Percentiles rank a stretch among this genome's conserved stretches.
Evolutionary conservation across 768 basidiomycete genomes (phyloP).

Genomic region (Psilocybe sp.): DNA sequence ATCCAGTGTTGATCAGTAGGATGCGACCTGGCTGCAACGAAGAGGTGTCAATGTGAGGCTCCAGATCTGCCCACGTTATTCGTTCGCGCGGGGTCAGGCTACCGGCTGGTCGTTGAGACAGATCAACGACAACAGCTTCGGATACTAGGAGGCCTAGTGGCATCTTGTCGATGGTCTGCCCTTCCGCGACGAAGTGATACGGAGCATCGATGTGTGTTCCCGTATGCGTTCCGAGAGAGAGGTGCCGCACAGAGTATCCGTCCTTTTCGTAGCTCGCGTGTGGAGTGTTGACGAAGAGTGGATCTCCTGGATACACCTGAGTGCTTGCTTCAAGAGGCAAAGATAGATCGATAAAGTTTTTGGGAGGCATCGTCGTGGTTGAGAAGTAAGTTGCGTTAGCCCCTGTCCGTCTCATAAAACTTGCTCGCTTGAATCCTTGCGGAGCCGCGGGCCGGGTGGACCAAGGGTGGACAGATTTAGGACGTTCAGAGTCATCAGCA

Average conservation of each 20-base stretch:
- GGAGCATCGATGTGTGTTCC: constrained; percentile 84
- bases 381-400: not conserved
- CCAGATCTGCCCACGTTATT: constrained; percentile 57
- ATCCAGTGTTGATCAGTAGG: constrained; percentile 64
- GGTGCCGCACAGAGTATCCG: constrained; percentile 47
- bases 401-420: no score
- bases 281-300: constrained; percentile 37
- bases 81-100: constrained; percentile 29
- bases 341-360: constrained; percentile 47
- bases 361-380: constrained; percentile 1
- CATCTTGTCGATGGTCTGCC: constrained; percentile 56
- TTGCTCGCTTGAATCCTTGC: no score
- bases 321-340: constrained; percentile 44
- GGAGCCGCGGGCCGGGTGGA: no score
- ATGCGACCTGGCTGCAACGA: constrained; percentile 32
- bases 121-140: constrained; percentile 53
- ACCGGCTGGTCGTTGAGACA: constrained; percentile 27
- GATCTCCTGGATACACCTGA: constrained; percentile 57
- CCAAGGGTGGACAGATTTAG: no score
- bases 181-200: constrained; percentile 62
- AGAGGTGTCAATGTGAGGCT: constrained; percentile 28
- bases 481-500: no score
- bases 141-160: constrained; percentile 51
- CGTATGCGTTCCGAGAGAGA: constrained; percentile 66
- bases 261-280: constrained; percentile 39